These are phyloP conservation scores for Tulasnella calospora DNA, from an alignment of 768 basidiomycete genomes.

Conservation along the genomic window DNA sequence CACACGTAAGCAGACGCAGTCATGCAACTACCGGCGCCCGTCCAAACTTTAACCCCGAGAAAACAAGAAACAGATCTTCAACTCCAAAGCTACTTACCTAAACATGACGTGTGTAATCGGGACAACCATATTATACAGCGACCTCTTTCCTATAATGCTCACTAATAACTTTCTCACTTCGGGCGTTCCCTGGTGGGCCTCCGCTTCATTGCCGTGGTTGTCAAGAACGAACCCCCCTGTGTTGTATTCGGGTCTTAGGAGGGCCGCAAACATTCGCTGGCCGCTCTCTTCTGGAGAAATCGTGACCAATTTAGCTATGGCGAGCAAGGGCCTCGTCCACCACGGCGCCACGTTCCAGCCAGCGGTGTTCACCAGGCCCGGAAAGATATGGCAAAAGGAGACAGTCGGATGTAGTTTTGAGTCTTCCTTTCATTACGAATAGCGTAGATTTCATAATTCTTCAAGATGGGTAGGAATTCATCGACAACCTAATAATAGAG, in stretches of 20 bases:
- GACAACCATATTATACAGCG: background rate
- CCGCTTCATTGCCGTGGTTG: background rate
- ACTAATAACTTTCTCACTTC: background rate
- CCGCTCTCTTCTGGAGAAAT: background rate
- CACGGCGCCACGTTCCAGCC: background rate
- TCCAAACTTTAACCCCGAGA: no score
- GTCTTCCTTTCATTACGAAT: background rate
- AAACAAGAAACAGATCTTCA: no score
- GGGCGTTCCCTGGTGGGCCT: background rate
- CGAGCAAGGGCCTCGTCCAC: background rate
- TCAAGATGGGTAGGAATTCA: no score
- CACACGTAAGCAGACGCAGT: no score
- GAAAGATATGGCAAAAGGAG: background rate
- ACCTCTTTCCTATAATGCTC: background rate
- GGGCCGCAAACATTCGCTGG: background rate
- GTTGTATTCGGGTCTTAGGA: background rate
- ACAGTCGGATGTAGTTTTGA: background rate
- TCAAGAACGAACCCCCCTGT: background rate
- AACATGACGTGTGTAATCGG: background rate
- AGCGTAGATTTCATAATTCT: background rate
- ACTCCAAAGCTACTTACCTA: no score
- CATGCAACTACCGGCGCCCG: no score
- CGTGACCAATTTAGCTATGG: background rate
- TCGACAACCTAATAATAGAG: no score
- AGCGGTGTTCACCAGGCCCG: background rate